Evolutionary conservation across 495 filamentous ascomycete species (phyloP), one percentile per base, ranked within the genome.

Genomic region (Pseudoneurospora amorphoporcata): DNA sequence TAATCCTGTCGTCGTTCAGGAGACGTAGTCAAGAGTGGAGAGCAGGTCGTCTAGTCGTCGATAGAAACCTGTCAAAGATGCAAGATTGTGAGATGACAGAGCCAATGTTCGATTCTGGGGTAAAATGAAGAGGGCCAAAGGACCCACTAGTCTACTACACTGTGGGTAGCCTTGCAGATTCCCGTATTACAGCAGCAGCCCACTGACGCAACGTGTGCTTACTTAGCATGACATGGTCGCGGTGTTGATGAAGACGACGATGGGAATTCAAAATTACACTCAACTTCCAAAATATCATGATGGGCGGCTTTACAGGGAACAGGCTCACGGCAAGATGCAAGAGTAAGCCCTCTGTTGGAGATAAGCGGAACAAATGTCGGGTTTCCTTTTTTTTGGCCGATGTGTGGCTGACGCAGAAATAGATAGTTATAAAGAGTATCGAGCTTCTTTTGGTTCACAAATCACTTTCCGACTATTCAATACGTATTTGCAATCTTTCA

Each of bases 31-130:
- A 12, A 65, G 14, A 70, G 42, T 41, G 61, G 32, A 43, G 38
- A 19, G 71, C 17, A 38, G 7, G 17, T 12, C 17, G 45, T 38
- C 42, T 53, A 29, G 29, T 69, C 39, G 71, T 37, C 71, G 39
- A 69, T 17, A 32, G 29, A 38, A 29, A 38, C 8, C 19, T 43
- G 41, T 35, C 14, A 43, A 41, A 41, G 65, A 43, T 39, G 14
- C 6, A 16, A 72, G 68, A 71, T 72, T 73, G 58, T 69, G 65
- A 68, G 68, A 72, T 73, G 69, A 73, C 71, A 43, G 75, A 71
- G 65, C 74, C 68, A 71, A 73, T 71, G 47, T 71, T 29, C 71
- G 72, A 76, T 73, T 72, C 69, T 68, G 73, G 75, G 72, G 75
- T 76, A 74, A 74, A 69, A 43, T 45, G 41, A 29, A 47, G 68